Percentiles rank a stretch among this genome's conserved stretches.
Conservation (phyloP, 306 rosid genomes). For the Oxytropis ochrocephala region DNA sequence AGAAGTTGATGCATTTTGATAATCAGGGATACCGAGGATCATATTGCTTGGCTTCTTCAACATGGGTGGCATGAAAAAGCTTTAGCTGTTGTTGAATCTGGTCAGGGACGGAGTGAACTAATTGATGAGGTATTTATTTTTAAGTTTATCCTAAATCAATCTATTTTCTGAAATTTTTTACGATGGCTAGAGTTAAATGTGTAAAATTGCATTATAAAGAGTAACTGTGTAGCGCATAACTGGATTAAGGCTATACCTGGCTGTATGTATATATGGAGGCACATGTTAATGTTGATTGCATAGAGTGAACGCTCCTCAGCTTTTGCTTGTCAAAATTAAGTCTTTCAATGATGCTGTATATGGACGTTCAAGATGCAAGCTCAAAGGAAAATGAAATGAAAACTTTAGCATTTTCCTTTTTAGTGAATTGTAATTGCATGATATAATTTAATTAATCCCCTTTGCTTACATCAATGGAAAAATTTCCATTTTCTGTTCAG, state of each 20-base stretch:
- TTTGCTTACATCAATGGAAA: background rate
- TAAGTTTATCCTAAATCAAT: constrained; percentile 9
- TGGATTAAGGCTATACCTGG: background rate
- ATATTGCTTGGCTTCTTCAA: constrained; percentile 96
- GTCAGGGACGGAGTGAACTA: constrained; percentile 93
- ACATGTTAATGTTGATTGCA: constrained; percentile 20
- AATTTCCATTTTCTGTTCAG: background rate
- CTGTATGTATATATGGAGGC: background rate
- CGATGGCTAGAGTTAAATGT: background rate
- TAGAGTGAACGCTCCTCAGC: background rate
- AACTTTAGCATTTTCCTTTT: background rate
- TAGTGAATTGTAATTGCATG: constrained; percentile 5
- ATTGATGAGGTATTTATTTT: constrained; percentile 70
- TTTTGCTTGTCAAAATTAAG: constrained; percentile 11
- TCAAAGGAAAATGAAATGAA: constrained; percentile 22
- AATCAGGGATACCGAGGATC: constrained; percentile 95
- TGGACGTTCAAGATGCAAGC: constrained; percentile 1
- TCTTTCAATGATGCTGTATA: background rate
- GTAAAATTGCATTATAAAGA: background rate
- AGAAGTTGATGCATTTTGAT: constrained; percentile 25
- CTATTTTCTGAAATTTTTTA: background rate
- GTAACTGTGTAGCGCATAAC: background rate
- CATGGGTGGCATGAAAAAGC: constrained; percentile 98
- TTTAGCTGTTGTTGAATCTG: constrained; percentile 93
- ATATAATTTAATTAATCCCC: background rate